Evolutionary conservation across 495 filamentous ascomycete genomes (phyloP), one percentile per base, ranked within the genome.

Genomic region (Aspergillus saccharolyticus): DNA sequence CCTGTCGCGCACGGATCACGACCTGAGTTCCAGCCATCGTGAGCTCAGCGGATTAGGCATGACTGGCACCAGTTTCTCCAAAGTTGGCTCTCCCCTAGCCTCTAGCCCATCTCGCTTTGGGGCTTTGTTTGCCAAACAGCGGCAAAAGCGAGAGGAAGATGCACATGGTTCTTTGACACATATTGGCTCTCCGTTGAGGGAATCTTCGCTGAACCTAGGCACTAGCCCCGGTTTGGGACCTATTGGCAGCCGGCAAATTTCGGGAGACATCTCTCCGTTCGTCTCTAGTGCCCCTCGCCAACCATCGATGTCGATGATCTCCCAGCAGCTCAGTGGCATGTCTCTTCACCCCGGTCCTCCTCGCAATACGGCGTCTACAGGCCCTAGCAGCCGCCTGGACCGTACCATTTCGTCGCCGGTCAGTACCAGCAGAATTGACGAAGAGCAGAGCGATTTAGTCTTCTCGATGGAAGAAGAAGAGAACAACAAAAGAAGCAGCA

Each of bases 121-220:
- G 4, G 83, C 90, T 5, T 69, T 96, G 8, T 96, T 96, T 73
- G 85, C 87, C 57, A 78, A 87, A 44, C 81, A 88, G 64, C 76
- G 86, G 18, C 80, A 88, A 64, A 84, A 81, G 65, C 87, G 89
- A 45, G 88, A 93, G 56, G 89, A 94, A 43, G 84, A 89, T 59
- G 77, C 80, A 44, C 71, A 76, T 30, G 71, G 70, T 9, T 84
- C 82, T 1, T 87, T 96, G 65, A 88, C 90, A 30, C 91, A 96
- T 61, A 87, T 97, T 51, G 94, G 95, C 20, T 97, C 95, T 42
- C 94, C 94, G 21, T 81, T 98, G 9, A 90, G 94, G 45, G 95
- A 96, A 70, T 94, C 93, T 10, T 81, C 81, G 3, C 71, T 89
- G 33, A 72, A 73, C 57, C 58, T 71, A 3, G 66, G 64, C 17